These are phyloP conservation scores for Ogataea pignaliae DNA, from an alignment of 805 yeast species.

Conservation along the genomic window DNA sequence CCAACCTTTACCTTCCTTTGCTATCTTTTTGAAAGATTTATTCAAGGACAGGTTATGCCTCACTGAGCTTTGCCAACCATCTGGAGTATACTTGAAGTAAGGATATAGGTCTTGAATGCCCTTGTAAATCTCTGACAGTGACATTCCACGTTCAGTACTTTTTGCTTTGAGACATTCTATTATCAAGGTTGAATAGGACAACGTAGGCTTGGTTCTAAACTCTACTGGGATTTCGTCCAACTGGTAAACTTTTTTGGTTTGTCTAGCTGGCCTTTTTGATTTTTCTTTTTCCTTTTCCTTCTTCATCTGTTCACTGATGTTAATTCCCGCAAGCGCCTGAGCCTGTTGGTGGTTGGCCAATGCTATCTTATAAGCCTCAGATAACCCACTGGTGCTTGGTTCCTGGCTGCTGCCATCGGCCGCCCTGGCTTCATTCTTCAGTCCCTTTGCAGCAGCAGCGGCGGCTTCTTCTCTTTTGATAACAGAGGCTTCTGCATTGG, in stretches of 20 bases:
- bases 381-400: conserved; percentile 3
- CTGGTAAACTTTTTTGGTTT: conserved; percentile 61
- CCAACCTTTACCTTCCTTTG: conserved; percentile 92
- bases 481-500: conserved; percentile 27
- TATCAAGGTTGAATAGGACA: conserved; percentile 76
- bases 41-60: conserved; percentile 85
- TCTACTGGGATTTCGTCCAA: conserved; percentile 87
- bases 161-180: conserved; percentile 70
- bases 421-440: background rate
- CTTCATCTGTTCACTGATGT: background rate
- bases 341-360: conserved; percentile 9
- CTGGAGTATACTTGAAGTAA: conserved; percentile 88
- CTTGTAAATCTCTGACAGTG: conserved; percentile 78
- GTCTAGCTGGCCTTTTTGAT: conserved; percentile 45
- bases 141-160: conserved; percentile 68
- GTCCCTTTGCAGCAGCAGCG: conserved; percentile 8
- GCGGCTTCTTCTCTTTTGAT: conserved; percentile 25
- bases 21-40: conserved; percentile 76
- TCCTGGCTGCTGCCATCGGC: background rate
- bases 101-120: conserved; percentile 87
- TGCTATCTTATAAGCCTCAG: conserved; percentile 5
- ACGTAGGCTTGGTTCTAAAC: conserved; percentile 77
- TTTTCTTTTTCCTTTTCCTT: conserved; percentile 14
- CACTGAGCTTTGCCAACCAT: conserved; percentile 96
- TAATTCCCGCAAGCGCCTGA: conserved; percentile 1